Evolutionary conservation across 2,329 filamentous ascomycete species (phyloP).

Genomic region (Penicillium sp.): DNA sequence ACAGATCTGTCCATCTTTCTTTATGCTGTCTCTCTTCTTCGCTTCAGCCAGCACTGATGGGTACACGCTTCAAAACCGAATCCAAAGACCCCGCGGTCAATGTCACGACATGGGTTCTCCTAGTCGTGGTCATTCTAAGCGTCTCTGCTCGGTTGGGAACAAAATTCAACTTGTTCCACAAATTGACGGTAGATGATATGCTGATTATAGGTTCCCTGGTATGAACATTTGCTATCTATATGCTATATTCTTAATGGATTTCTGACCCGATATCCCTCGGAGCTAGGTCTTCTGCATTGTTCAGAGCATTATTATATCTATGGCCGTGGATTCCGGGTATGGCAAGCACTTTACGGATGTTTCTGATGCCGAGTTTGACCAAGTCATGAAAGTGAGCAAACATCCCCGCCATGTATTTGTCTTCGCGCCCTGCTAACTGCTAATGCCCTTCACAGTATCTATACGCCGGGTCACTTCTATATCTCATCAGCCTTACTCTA

Average conservation of each 20-base stretch:
- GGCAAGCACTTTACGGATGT: slow-evolving; percentile 23
- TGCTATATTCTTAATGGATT: not conserved
- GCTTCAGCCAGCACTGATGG: slow-evolving; percentile 11
- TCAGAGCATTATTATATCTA: slow-evolving; percentile 23
- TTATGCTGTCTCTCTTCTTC: not conserved
- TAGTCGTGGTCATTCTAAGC: slow-evolving; percentile 24
- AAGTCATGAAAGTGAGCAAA: slow-evolving; percentile 25
- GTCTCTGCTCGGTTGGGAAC: slow-evolving; percentile 27
- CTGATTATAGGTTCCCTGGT: slow-evolving; percentile 25
- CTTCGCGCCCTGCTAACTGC: not conserved
- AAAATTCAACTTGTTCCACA: slow-evolving; percentile 26
- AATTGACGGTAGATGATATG: slow-evolving; percentile 25
- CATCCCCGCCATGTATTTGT: slow-evolving; percentile 13
- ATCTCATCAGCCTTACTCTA: slow-evolving; percentile 24
- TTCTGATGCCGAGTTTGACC: slow-evolving; percentile 13
- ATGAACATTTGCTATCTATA: not conserved
- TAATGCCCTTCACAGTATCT: slow-evolving; percentile 16
- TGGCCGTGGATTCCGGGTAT: slow-evolving; percentile 28
- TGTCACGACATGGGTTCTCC: slow-evolving; percentile 25
- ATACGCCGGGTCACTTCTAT: slow-evolving; percentile 25
- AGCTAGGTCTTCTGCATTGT: slow-evolving; percentile 20
- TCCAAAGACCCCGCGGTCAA: slow-evolving; percentile 27
- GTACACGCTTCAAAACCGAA: slow-evolving; percentile 26
- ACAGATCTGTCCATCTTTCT: not conserved
- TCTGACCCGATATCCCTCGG: not conserved